phyloP scores from a whole-genome alignment of 148 eudicot genomes.

The Polygonum aviculare region DNA sequence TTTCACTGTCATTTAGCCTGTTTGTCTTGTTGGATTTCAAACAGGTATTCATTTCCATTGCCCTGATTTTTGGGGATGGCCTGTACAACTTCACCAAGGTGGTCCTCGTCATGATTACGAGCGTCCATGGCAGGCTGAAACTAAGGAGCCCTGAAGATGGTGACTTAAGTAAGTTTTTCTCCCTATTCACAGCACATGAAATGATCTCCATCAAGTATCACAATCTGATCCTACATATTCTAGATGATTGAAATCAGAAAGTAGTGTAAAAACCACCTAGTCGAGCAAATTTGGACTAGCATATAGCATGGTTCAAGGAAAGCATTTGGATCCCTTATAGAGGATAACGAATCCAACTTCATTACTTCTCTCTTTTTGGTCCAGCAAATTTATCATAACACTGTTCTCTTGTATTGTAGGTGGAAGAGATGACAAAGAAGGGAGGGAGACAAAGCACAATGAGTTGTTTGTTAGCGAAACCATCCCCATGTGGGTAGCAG shows the following conservation, averaged over 20 bases:
- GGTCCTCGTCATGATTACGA: slow-evolving; percentile 21
- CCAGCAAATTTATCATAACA: not conserved
- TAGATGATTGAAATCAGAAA: not conserved
- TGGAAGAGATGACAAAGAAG: slow-evolving; percentile 16
- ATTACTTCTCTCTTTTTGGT: not conserved
- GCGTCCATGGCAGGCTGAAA: slow-evolving; percentile 29
- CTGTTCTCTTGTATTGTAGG: slow-evolving; percentile 1
- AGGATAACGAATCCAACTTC: too few relatives aligned
- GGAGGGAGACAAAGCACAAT: slow-evolving; percentile 25
- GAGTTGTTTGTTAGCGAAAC: slow-evolving; percentile 48
- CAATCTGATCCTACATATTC: not conserved
- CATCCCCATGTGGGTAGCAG: slow-evolving; percentile 59
- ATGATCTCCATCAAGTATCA: not conserved
- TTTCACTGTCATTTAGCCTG: not conserved
- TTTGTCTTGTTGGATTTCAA: not conserved
- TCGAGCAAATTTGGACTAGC: not conserved
- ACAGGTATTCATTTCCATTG: slow-evolving; percentile 56
- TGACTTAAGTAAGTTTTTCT: not conserved
- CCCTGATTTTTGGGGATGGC: slow-evolving; percentile 65
- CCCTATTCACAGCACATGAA: not conserved
- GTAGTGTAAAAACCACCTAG: not conserved
- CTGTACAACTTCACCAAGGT: slow-evolving; percentile 56
- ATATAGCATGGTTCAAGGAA: too few relatives aligned
- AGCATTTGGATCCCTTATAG: too few relatives aligned
- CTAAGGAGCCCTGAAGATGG: slow-evolving; percentile 20